Conservation (phyloP, 179 eudicot genomes). For the Beta macrorhiza region DNA sequence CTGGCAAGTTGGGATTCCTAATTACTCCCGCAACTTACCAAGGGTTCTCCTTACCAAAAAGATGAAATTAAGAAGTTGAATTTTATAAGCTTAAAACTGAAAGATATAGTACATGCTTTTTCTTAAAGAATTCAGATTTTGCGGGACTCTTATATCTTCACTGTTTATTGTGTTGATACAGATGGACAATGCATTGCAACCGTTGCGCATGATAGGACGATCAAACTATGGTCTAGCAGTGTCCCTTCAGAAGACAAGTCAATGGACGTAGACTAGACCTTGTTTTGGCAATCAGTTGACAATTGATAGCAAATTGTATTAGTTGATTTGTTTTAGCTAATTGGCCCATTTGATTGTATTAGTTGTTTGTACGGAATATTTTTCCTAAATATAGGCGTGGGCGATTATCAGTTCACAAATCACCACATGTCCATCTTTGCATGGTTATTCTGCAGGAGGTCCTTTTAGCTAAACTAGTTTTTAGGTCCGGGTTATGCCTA, state of each 20-base stretch:
- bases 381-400: background rate
- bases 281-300: background rate
- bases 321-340: background rate
- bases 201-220: slow-evolving; percentile 83
- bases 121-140: background rate
- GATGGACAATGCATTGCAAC: slow-evolving; percentile 83
- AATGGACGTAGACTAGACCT: slow-evolving; percentile 63
- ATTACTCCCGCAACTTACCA: too few relatives aligned
- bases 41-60: too few relatives aligned
- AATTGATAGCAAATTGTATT: background rate
- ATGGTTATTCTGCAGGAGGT: too few relatives aligned
- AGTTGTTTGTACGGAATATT: background rate
- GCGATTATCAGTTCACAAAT: background rate
- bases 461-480: too few relatives aligned
- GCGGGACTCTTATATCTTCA: background rate
- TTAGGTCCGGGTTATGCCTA: too few relatives aligned
- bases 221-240: slow-evolving; percentile 77
- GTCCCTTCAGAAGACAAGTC: slow-evolving; percentile 45
- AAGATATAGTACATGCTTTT: background rate
- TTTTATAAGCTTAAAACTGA: background rate
- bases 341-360: background rate
- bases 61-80: too few relatives aligned
- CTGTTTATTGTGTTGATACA: slow-evolving; percentile 34
- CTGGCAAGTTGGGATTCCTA: too few relatives aligned
- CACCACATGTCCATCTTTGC: too few relatives aligned